Percentiles rank a stretch among this genome's conserved stretches.
Conservation (phyloP, 345 rosid genomes). For the Mallotus nudiflorus region DNA sequence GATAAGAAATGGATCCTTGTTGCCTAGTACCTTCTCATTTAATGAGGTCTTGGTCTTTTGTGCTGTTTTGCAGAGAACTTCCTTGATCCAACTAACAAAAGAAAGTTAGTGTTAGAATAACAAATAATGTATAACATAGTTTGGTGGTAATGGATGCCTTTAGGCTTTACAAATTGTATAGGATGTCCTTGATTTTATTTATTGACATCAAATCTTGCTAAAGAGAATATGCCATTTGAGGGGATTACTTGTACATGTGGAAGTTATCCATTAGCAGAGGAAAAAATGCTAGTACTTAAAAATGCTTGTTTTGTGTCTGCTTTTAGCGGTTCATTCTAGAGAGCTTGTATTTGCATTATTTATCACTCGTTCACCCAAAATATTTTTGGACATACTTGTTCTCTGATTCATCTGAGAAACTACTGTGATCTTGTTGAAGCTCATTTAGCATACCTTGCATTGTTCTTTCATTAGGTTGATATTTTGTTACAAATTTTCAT, state of each 20-base stretch:
- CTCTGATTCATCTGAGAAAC: background rate
- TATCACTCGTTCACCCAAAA: too few species aligned
- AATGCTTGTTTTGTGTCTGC: background rate
- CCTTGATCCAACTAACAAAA: background rate
- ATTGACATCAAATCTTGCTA: background rate
- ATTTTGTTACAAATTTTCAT: too few species aligned
- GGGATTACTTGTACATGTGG: background rate
- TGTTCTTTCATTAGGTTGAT: slow-evolving; percentile 12
- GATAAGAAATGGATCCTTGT: background rate
- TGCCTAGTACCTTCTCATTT: background rate
- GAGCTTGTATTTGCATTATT: background rate
- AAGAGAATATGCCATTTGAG: background rate
- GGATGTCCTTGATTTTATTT: background rate
- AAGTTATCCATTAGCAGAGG: background rate
- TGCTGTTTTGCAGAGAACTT: background rate
- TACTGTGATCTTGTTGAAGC: background rate
- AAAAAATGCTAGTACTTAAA: background rate
- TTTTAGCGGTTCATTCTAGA: background rate
- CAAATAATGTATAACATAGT: background rate
- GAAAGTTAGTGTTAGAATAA: background rate
- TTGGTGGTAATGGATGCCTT: background rate
- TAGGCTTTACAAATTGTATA: background rate
- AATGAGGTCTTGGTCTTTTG: background rate
- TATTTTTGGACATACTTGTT: too few species aligned
- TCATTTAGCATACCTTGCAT: background rate